These are phyloP conservation scores for Chlamydomonas schloesseri DNA, from an alignment of 139 green algal genomes.

Conservation along the genomic window DNA sequence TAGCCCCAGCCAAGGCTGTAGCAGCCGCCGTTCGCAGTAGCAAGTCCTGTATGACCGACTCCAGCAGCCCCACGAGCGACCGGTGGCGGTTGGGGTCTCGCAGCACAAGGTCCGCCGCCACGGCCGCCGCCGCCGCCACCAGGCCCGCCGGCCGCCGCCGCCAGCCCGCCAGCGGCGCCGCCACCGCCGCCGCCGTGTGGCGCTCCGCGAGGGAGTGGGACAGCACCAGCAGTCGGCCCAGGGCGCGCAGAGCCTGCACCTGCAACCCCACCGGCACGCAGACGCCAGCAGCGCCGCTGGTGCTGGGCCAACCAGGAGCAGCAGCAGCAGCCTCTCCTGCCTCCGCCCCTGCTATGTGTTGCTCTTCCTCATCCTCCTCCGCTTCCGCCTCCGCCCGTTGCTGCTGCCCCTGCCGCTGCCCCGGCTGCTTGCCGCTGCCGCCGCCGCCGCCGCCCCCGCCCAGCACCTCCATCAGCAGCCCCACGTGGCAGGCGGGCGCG, in stretches of 20 bases:
- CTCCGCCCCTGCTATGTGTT: no score
- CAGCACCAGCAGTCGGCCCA: conserved; percentile 11
- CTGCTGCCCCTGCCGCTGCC: not conserved
- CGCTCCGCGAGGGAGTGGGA: not conserved
- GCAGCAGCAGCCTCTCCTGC: no score
- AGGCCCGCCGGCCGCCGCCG: conserved; percentile 1
- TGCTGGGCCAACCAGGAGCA: no score
- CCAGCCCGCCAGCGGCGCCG: not conserved
- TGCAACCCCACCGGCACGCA: not conserved
- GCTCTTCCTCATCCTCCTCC: not conserved
- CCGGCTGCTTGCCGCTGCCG: not conserved
- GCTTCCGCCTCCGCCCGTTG: not conserved
- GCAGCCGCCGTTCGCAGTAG: not conserved
- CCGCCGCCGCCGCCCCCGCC: not conserved
- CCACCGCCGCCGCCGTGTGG: not conserved
- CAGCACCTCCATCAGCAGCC: conserved; percentile 11
- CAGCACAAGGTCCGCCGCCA: not conserved
- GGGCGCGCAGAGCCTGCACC: conserved; percentile 6
- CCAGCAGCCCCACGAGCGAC: not conserved
- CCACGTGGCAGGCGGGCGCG: not conserved
- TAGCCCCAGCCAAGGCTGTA: not conserved
- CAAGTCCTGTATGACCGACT: not conserved
- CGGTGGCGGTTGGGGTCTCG: conserved; percentile 25
- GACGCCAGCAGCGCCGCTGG: no score
- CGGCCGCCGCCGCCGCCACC: not conserved